These are phyloP conservation scores for Aurinia saxatilis DNA, from an alignment of 345 rosid genomes.

Conservation along the genomic window DNA sequence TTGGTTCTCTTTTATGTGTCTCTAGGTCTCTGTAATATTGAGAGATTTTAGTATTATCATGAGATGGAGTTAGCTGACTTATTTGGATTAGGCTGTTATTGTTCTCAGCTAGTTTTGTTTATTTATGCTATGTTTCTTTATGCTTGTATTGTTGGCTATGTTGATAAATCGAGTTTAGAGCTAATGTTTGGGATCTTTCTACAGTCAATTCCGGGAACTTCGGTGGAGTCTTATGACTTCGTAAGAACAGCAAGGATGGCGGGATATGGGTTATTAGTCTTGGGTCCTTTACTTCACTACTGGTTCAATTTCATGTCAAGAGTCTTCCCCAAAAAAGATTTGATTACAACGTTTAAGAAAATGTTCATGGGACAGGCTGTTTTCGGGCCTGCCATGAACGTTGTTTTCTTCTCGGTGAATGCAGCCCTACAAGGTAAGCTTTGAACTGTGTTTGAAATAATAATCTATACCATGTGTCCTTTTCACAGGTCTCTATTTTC, in stretches of 20 bases:
- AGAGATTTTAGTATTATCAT: background rate
- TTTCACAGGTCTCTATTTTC: background rate
- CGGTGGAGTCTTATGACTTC: constrained; percentile 56
- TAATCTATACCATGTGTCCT: background rate
- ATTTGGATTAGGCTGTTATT: background rate
- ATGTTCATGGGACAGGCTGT: constrained; percentile 72
- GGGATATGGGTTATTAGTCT: constrained; percentile 62
- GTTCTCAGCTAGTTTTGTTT: background rate
- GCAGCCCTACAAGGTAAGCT: constrained; percentile 86
- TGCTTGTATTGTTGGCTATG: background rate
- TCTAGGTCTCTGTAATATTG: too few relatives aligned
- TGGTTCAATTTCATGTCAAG: constrained; percentile 83
- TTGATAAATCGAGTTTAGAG: background rate
- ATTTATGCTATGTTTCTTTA: background rate
- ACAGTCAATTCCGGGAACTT: constrained; percentile 45
- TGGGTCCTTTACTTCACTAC: constrained; percentile 80
- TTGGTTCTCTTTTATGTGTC: too few relatives aligned
- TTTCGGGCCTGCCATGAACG: constrained; percentile 80
- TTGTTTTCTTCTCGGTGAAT: constrained; percentile 66
- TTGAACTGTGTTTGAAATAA: too few relatives aligned
- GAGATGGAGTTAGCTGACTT: background rate
- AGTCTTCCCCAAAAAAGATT: constrained; percentile 65
- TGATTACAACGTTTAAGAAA: constrained; percentile 74
- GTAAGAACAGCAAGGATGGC: constrained; percentile 80
- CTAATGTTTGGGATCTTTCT: background rate